Evolutionary conservation across 768 basidiomycete species (phyloP).

Genomic region (Kockovaella imperatae): DNA sequence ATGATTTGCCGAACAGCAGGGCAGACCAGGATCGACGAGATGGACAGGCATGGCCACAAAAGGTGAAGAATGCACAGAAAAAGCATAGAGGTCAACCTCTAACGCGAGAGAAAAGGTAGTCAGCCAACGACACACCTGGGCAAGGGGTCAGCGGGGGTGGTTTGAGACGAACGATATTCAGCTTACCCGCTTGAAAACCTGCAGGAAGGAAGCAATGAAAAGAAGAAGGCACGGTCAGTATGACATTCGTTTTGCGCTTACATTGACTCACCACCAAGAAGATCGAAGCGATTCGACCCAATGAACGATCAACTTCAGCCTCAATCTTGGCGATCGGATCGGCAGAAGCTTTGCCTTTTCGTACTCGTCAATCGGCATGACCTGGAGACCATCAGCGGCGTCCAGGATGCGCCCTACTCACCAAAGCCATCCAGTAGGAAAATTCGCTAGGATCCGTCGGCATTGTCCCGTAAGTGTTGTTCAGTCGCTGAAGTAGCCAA

Average conservation of each 20-base stretch:
- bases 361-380: constrained; percentile 83
- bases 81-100: too few relatives aligned
- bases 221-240: background rate
- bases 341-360: constrained; percentile 74
- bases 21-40: too few relatives aligned
- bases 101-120: too few relatives aligned
- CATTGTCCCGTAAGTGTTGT: constrained; percentile 68
- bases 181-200: constrained; percentile 32
- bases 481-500: constrained; percentile 84
- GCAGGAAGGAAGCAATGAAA: background rate
- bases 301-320: constrained; percentile 76
- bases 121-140: constrained; percentile 3
- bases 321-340: constrained; percentile 65
- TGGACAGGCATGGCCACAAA: too few relatives aligned
- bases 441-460: constrained; percentile 65
- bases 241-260: too few relatives aligned
- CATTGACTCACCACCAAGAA: constrained; percentile 46
- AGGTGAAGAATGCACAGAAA: too few relatives aligned
- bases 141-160: background rate
- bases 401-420: constrained; percentile 32
- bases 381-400: constrained; percentile 23
- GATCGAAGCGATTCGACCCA: constrained; percentile 75
- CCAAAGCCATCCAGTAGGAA: constrained; percentile 81
- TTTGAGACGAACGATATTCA: background rate
- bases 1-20: too few relatives aligned